Base-by-base conservation (phyloP, 768 basidiomycete species). In the Pleurotus salmoneostramineus region DNA sequence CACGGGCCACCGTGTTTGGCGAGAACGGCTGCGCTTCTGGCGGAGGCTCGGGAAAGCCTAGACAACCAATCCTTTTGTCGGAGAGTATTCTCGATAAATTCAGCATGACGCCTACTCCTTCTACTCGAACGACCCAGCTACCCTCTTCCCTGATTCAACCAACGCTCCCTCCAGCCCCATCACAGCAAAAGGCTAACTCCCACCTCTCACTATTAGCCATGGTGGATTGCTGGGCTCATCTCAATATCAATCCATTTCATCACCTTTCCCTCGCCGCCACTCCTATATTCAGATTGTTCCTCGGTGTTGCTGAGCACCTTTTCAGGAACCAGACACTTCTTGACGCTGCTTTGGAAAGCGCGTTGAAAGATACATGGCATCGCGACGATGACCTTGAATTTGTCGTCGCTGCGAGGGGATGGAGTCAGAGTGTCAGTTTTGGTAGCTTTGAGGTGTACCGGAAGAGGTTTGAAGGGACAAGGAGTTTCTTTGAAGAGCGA, bases 211-310 rank as follows among this genome's bases (percentile, higher is more conserved):
- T 99, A 6, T 83, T 98, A 49, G 95, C 95, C 12, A 98, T 99
- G 95, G 97, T 98, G 15, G 97, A 99, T 72, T 95, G 92, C 65
- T 99, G 97, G 97, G 89, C 92, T 6, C 82, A 83, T 51, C 83
- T 98, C 52, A 75, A 78, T 0, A 95, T 97, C 66, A 83, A 91
- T 56, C 97, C 97, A 0, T 96, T 91, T 68, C 85, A 83, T 35
- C 95, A 98, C 74, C 85, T 98, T 61, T 82, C 88, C 6, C 84
- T 98, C 46, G 96, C 96, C 0, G 96, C 95, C 6, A 99, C 95
- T 2, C 97, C 97, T 0, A 83, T 98, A 36, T 99, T 99, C 75
- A 84, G 95, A 54, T 80, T 99, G 61, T 98, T 96, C 87, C 88
- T 99, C 51, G 96, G 96, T 33, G 94, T 98, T 10, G 93, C 96